A percentile compares a stretch with the other conserved stretches of the same genome.
phyloP scores from a whole-genome alignment of 2,329 filamentous ascomycete genomes.

The Lasiodiplodia theobromae region DNA sequence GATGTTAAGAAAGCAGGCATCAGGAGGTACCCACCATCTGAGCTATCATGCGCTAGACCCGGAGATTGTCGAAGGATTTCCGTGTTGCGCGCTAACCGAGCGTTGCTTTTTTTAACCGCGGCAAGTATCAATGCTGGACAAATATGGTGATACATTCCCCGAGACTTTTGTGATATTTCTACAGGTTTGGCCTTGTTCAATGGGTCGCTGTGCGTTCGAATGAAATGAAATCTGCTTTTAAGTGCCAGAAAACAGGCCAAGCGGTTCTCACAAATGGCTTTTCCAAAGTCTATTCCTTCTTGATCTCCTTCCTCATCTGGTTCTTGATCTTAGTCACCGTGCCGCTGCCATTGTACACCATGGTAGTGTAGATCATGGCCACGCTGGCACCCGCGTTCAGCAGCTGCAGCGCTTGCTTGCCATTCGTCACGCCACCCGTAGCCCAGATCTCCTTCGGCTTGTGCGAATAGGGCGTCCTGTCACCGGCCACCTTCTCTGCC shows the following conservation, averaged over 20 bases:
- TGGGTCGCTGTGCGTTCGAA: neutral
- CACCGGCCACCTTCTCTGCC: constrained; percentile 36
- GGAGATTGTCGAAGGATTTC: constrained; percentile 15
- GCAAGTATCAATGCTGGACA: neutral
- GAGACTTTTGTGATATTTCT: neutral
- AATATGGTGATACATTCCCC: neutral
- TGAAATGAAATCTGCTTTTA: neutral
- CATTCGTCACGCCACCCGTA: constrained; percentile 89
- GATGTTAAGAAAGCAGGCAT: neutral
- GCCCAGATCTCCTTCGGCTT: constrained; percentile 87
- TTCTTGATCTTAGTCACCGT: constrained; percentile 63
- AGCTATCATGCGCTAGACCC: neutral
- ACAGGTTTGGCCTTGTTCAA: neutral
- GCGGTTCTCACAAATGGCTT: neutral
- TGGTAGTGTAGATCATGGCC: constrained; percentile 87
- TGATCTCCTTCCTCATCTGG: constrained; percentile 56
- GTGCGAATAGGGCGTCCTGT: constrained; percentile 32
- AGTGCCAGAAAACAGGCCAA: neutral
- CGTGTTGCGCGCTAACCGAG: neutral
- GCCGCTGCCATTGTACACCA: constrained; percentile 69
- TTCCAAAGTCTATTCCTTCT: constrained; percentile 29
- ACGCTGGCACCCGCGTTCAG: constrained; percentile 89
- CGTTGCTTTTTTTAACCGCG: neutral
- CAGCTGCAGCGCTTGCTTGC: constrained; percentile 80
- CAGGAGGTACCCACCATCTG: neutral